Evolutionary conservation across 177 flowering plant species (phyloP).

Genomic region (Vitis hybrid): DNA sequence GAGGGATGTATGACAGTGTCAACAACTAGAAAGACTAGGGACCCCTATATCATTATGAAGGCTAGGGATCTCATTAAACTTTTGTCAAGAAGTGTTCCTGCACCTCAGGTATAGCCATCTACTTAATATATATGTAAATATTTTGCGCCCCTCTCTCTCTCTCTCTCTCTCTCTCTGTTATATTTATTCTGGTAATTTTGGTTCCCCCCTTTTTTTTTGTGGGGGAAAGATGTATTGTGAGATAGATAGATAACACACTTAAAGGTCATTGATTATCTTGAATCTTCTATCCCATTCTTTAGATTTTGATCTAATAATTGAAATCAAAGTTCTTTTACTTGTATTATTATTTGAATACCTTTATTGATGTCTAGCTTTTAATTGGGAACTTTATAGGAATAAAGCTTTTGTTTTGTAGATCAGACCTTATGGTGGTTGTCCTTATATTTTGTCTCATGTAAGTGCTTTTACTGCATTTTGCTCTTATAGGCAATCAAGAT

Average conservation of each 20-base stretch:
- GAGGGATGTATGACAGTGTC: constrained; percentile 90
- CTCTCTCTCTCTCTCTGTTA: background rate
- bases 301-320: background rate
- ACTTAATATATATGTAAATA: background rate
- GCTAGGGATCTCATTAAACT: constrained; percentile 88
- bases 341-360: background rate
- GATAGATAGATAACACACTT: background rate
- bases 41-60: constrained; percentile 84
- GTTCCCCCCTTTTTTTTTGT: background rate
- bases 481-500: constrained; percentile 74
- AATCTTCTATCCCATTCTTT: background rate
- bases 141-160: too few relatives aligned
- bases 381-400: background rate
- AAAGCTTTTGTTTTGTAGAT: background rate
- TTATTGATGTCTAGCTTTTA: background rate
- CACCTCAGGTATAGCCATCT: constrained; percentile 64
- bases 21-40: constrained; percentile 87
- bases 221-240: background rate
- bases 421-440: background rate
- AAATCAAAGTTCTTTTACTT: background rate
- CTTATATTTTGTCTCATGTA: background rate
- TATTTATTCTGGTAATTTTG: background rate
- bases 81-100: constrained; percentile 96
- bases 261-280: background rate
- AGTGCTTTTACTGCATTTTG: background rate